Evolutionary conservation across 106 monocot genomes (phyloP).

Genomic region (Narthecium ossifragum): DNA sequence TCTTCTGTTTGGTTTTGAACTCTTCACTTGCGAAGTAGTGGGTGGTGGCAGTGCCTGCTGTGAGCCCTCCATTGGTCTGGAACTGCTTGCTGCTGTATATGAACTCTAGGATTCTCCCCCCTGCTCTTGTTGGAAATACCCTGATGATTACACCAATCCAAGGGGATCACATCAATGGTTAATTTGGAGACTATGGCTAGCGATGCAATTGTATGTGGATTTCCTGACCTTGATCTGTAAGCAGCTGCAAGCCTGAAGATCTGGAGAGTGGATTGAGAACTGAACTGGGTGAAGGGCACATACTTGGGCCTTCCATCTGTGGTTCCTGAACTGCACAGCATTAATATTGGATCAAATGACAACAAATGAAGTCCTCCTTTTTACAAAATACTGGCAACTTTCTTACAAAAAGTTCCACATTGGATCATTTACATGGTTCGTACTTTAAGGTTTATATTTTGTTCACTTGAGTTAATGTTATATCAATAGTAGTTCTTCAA

Average conservation of each 20-base stretch:
- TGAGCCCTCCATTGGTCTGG: slow-evolving; percentile 36
- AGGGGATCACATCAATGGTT: no score
- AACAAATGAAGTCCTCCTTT: no score
- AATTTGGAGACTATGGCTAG: no score
- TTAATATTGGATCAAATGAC: not conserved
- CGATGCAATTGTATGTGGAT: no score
- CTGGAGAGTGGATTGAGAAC: slow-evolving; percentile 39
- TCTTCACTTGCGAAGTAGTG: slow-evolving; percentile 49
- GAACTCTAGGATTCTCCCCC: slow-evolving; percentile 47
- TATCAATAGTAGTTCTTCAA: no score
- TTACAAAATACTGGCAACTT: no score
- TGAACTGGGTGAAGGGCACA: slow-evolving; percentile 47
- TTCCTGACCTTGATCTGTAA: slow-evolving; percentile 42
- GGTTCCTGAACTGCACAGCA: slow-evolving; percentile 41
- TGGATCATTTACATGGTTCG: no score
- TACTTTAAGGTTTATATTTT: no score
- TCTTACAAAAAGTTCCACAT: no score
- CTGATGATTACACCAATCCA: slow-evolving; percentile 1
- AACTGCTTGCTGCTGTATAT: slow-evolving; percentile 56
- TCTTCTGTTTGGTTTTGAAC: slow-evolving; percentile 37
- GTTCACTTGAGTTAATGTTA: no score
- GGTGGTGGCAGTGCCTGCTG: slow-evolving; percentile 37
- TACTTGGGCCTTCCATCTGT: slow-evolving; percentile 48
- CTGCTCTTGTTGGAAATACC: slow-evolving; percentile 29
- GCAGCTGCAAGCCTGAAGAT: slow-evolving; percentile 49